Evolutionary conservation across 768 basidiomycete species (phyloP).

Genomic region (Boletus huronensis): DNA sequence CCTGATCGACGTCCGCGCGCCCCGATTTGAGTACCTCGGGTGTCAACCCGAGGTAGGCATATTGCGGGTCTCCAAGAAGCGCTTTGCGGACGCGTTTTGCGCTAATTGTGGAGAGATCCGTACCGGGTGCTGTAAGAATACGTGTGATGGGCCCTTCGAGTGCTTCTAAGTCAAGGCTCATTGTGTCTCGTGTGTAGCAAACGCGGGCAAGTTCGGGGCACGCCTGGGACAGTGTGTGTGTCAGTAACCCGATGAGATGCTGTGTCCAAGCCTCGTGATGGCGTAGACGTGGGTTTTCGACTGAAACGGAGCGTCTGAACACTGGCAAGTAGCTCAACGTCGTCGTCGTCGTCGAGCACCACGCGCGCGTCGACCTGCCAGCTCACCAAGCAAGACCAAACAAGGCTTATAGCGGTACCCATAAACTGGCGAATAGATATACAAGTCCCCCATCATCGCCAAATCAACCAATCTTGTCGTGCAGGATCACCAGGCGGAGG

Average conservation of each 20-base stretch:
- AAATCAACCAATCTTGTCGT: slow-evolving; percentile 62
- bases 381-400: slow-evolving; percentile 27
- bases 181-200: slow-evolving; percentile 22
- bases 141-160: slow-evolving; percentile 60
- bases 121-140: slow-evolving; percentile 74
- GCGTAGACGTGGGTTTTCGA: background rate
- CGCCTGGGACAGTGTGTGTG: background rate
- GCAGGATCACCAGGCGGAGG: slow-evolving; percentile 64
- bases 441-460: slow-evolving; percentile 32
- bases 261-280: background rate
- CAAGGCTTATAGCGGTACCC: slow-evolving; percentile 1
- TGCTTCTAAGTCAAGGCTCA: slow-evolving; percentile 51
- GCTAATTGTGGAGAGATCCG: slow-evolving; percentile 74
- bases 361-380: slow-evolving; percentile 2
- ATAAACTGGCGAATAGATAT: too few relatives aligned
- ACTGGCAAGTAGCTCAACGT: slow-evolving; percentile 2
- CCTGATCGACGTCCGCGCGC: slow-evolving; percentile 62
- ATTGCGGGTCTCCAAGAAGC: slow-evolving; percentile 42
- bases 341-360: slow-evolving; percentile 1
- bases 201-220: background rate
- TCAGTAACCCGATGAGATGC: background rate
- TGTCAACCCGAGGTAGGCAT: slow-evolving; percentile 46
- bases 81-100: slow-evolving; percentile 87
- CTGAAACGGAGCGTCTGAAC: background rate
- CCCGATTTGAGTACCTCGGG: slow-evolving; percentile 60